phyloP scores from a whole-genome alignment of 805 yeast genomes.

The Wickerhamiella nectarea region DNA sequence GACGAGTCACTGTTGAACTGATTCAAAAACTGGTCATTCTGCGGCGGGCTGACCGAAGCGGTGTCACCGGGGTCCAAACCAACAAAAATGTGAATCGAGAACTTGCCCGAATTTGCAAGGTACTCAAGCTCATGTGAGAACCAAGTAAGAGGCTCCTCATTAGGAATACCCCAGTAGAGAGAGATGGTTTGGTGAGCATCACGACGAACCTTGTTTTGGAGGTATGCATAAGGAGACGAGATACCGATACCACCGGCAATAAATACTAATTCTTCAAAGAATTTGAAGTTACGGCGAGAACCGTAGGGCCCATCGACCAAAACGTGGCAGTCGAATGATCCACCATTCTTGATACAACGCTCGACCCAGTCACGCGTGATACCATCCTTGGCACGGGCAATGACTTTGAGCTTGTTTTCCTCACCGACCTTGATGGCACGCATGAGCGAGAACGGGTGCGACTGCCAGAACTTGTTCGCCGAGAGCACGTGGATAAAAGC shows the following conservation, averaged over 20 bases:
- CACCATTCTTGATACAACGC: conserved; percentile 9
- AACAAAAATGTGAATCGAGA: conserved; percentile 9
- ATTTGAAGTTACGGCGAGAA: conserved; percentile 9
- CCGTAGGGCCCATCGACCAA: conserved; percentile 9
- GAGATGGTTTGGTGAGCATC: conserved; percentile 9
- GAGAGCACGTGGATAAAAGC: conserved; percentile 35
- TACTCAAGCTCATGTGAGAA: conserved; percentile 9
- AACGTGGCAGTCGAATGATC: conserved; percentile 7
- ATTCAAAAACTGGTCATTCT: conserved; percentile 7
- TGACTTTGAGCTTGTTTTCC: conserved; percentile 7
- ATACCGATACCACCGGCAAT: conserved; percentile 11
- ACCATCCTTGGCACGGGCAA: conserved; percentile 10
- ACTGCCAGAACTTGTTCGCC: conserved; percentile 20
- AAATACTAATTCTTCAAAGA: conserved; percentile 8
- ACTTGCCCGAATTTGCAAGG: conserved; percentile 9
- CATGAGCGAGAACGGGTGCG: conserved; percentile 10
- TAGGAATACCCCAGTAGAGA: conserved; percentile 11
- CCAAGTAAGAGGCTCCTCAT: conserved; percentile 11
- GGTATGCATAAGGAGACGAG: conserved; percentile 9
- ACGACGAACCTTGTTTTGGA: conserved; percentile 10
- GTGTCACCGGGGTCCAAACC: conserved; percentile 10
- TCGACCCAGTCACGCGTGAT: conserved; percentile 10
- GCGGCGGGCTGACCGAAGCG: conserved; percentile 5
- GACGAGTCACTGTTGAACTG: conserved; percentile 8
- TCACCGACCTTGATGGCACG: conserved; percentile 9